A percentile compares a stretch with the other conserved stretches of the same genome.
These are phyloP conservation scores for Phytopythium mirpurense DNA, from an alignment of 352 stramenopile species.

Conservation along the genomic window DNA sequence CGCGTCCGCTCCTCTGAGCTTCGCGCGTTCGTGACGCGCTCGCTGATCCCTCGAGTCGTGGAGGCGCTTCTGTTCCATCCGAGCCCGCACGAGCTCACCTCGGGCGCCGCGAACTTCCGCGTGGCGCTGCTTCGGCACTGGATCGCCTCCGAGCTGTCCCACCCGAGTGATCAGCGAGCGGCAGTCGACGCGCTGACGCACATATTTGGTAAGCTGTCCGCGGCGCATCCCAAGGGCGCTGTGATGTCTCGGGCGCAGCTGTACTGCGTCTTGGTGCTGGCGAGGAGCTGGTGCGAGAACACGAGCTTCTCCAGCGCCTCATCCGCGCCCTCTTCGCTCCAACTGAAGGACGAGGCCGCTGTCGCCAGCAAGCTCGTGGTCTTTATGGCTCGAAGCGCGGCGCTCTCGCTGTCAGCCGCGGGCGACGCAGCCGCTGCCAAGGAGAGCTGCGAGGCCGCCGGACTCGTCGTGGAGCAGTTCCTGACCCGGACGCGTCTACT, in stretches of 20 bases:
- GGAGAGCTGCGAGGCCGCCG: background rate
- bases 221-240: conserved; percentile 12
- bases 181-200: background rate
- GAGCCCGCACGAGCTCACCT: background rate
- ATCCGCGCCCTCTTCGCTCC: background rate
- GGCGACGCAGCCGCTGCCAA: background rate
- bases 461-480: conserved; percentile 2
- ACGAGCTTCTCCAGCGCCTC: background rate
- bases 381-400: conserved; percentile 16
- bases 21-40: conserved; percentile 7
- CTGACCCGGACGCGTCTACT: background rate
- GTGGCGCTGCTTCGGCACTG: conserved; percentile 17
- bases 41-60: conserved; percentile 12
- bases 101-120: background rate
- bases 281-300: conserved; percentile 8
- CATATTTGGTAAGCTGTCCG: conserved; percentile 15
- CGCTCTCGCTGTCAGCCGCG: conserved; percentile 11
- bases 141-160: conserved; percentile 3
- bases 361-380: conserved; percentile 9
- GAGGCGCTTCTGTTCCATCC: conserved; percentile 6
- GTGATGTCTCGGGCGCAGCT: conserved; percentile 27
- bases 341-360: background rate
- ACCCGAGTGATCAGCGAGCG: background rate
- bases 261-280: conserved; percentile 28
- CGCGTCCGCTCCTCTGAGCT: conserved; percentile 16